Evolutionary conservation across 202 grass and related monocot genomes (phyloP), one percentile per base, ranked within the genome.

Genomic region (Panicum virgatum): DNA sequence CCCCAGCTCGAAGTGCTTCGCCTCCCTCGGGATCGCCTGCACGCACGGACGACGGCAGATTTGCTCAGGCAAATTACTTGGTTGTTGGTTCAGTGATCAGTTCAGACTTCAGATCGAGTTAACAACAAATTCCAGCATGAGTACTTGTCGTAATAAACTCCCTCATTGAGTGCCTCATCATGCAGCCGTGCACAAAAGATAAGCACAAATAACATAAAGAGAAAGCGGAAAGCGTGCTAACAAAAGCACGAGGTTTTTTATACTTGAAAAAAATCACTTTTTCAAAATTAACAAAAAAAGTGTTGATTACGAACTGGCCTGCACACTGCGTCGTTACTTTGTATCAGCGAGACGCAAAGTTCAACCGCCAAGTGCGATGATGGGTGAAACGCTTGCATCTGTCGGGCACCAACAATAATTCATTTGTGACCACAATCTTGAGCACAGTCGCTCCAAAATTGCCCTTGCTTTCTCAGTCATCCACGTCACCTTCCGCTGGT

Each of bases 21-120:
- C 86, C 32, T 98, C 96, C 72, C 69, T 23, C 1, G 76, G 69
- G 73, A 95, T 98, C 62, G 87, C 90, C 95, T 95, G 74, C 66
- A 70, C 4, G 12, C 45, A 1, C 9, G n/a, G 2, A 58, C 39
- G 20, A 34, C 12, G 14, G 4, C 42, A 20, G 38, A 70, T 1
- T 46, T 10, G 29, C 20, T 26, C 20, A 38, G 5, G 19, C 16
- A 25, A 73, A 51, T n/a, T 0, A 5, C 42, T 6, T 4, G 19
- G 16, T 34, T 26, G 46, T 4, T 34, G 32, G 34, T 20, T 42
- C 15, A 5, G 36, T 10, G 9, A 29, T 30, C 43, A 30, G n/a
- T 57, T 50, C 32, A 18, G 8, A 40, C 44, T 15, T 22, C 51
- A 54, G 20, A n/a, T n/a, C n/a, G n/a, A 22, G 51, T 50, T 50